Conservation (phyloP, 2,329 filamentous ascomycete genomes). For the Cladosporium sp. region DNA sequence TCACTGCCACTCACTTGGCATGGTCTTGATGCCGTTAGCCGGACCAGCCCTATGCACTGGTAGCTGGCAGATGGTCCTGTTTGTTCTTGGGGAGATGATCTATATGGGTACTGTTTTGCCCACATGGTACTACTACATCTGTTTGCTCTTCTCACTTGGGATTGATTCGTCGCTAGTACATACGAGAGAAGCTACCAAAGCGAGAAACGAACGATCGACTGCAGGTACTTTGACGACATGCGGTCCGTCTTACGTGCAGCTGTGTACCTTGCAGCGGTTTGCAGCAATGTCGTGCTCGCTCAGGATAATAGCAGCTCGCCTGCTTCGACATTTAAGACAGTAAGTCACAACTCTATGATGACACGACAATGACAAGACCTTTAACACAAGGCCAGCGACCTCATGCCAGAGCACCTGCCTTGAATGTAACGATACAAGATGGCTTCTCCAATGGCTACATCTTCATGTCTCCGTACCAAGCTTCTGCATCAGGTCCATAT, state of each 20-base stretch:
- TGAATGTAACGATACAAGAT: conserved; percentile 27
- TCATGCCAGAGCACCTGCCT: conserved; percentile 27
- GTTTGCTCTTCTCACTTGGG: background rate
- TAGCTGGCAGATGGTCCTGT: background rate
- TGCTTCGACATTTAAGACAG: conserved; percentile 14
- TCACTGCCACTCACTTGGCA: background rate
- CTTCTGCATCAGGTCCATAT: conserved; percentile 24
- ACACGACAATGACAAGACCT: background rate
- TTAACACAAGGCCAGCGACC: conserved; percentile 24
- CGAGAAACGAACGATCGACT: background rate
- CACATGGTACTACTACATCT: background rate
- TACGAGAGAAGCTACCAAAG: background rate
- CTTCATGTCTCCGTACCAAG: conserved; percentile 28
- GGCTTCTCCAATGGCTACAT: conserved; percentile 25
- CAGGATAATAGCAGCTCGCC: conserved; percentile 11
- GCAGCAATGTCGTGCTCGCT: background rate
- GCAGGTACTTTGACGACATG: background rate
- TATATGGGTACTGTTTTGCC: background rate
- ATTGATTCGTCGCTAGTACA: background rate
- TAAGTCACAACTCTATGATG: background rate
- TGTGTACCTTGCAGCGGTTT: conserved; percentile 4
- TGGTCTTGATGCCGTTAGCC: background rate
- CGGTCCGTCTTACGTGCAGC: conserved; percentile 5
- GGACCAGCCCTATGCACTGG: background rate
- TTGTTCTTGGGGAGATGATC: background rate